Conservation (phyloP, 305 asterid genomes). For the Lippia alba region DNA sequence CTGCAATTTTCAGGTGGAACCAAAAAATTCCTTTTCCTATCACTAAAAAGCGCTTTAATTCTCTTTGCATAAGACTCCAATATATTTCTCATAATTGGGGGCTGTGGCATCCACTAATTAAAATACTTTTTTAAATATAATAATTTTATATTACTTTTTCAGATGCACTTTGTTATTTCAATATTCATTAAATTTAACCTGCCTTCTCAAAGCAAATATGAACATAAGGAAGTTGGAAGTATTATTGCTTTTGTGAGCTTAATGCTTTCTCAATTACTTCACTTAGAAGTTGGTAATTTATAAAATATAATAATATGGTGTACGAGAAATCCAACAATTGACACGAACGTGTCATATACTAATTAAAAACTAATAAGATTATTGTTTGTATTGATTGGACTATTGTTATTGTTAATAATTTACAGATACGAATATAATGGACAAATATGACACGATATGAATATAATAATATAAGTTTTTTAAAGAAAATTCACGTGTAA, state of each 20-base stretch:
- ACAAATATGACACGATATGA: too few species aligned
- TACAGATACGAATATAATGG: background rate
- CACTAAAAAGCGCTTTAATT: slow-evolving; percentile 27
- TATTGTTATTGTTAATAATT: background rate
- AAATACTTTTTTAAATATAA: background rate
- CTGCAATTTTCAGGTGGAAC: slow-evolving; percentile 40
- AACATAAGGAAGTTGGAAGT: slow-evolving; percentile 19
- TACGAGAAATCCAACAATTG: slow-evolving; percentile 32
- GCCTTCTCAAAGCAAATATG: slow-evolving; percentile 37
- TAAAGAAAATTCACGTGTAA: too few species aligned
- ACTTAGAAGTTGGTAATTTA: slow-evolving; percentile 26
- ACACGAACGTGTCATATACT: slow-evolving; percentile 24
- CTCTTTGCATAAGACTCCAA: slow-evolving; percentile 21
- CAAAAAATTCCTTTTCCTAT: slow-evolving; percentile 39
- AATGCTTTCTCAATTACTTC: slow-evolving; percentile 32
- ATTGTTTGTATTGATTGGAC: background rate
- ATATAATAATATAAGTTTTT: too few species aligned
- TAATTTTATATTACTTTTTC: slow-evolving; percentile 3
- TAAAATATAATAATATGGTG: background rate
- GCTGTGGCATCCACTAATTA: slow-evolving; percentile 40
- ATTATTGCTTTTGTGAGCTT: background rate
- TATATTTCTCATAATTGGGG: slow-evolving; percentile 33
- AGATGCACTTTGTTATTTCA: slow-evolving; percentile 28
- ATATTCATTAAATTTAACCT: slow-evolving; percentile 26
- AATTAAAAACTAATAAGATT: background rate